These are phyloP conservation scores for Halophytophthora polymorphica DNA, from an alignment of 352 stramenopile species.

Conservation along the genomic window DNA sequence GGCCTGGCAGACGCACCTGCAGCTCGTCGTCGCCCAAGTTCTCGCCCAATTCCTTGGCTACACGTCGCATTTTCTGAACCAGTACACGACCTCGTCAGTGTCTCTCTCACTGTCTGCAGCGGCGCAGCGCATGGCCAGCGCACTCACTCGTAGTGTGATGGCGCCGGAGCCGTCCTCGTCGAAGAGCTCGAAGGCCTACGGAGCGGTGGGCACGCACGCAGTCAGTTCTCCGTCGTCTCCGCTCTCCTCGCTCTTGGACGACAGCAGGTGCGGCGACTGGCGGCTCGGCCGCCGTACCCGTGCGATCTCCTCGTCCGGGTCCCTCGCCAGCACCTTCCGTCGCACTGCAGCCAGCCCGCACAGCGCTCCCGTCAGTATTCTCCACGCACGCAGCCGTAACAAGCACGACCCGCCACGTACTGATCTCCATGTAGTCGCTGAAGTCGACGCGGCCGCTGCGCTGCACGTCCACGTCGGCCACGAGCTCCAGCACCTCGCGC, in stretches of 20 bases:
- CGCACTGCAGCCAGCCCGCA: conserved; percentile 41
- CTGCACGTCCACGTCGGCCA: conserved; percentile 88
- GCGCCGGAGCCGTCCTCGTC: conserved; percentile 89
- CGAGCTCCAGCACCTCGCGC: conserved; percentile 82
- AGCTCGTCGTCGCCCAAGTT: conserved; percentile 91
- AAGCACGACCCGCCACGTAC: no score
- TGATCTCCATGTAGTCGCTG: conserved; percentile 91
- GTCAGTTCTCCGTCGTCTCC: conserved; percentile 24
- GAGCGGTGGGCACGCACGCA: conserved; percentile 1
- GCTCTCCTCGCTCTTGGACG: conserved; percentile 4
- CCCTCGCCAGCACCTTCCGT: conserved; percentile 75
- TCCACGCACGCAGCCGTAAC: no score
- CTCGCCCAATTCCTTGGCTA: conserved; percentile 92
- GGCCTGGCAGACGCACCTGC: conserved; percentile 36
- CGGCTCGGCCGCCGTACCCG: conserved; percentile 41
- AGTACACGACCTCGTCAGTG: background rate
- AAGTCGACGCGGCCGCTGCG: conserved; percentile 86
- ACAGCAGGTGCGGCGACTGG: conserved; percentile 13
- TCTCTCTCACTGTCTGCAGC: background rate
- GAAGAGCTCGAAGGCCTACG: conserved; percentile 92
- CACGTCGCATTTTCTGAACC: conserved; percentile 87
- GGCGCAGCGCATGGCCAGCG: background rate
- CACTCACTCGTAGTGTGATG: conserved; percentile 76
- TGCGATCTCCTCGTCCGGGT: conserved; percentile 91
- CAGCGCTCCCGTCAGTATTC: background rate